Evolutionary conservation across 352 stramenopile genomes (phyloP), one percentile per base, ranked within the genome.

Genomic region (Phytophthora ramorum): DNA sequence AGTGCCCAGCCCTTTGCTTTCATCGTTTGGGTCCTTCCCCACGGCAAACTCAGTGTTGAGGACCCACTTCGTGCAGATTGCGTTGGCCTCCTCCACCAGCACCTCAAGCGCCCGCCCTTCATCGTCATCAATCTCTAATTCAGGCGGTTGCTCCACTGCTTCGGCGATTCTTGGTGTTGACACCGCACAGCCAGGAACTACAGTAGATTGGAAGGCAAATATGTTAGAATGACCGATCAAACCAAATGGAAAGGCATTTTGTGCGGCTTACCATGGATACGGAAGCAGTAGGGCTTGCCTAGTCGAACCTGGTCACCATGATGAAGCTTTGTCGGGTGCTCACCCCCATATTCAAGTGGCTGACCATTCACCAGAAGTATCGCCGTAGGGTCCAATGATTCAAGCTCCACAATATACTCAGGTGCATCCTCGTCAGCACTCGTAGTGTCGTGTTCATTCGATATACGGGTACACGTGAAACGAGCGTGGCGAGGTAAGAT

Each of bases 31-130:
- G 10, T 52, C 41, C 2, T 35, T 46, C 37, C 58, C 67, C n/a
- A 81, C 48, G 1, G 66, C 44, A 48, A 88, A 86, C 20, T 79
- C 73, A 45, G 80, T 89, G 34, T 75, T 71, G 14, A 92, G 53
- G 3, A 79, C 50, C 78, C 71, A 89, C 34, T 85, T 78, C 1
- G 69, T 55, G 41, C 77, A 91, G 43, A 93, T 85, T 10, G 56
- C 53, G 38, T 92, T 93, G 0, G 85, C 85, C 69, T 90, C 83
- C 1, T 73, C 58, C 4, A 92, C 69, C 2, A 90, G 22, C 14
- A 48, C 54, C 43, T 71, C 55, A n/a, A 77, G 58, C 7, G 62
- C 50, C 14, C 44, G 65, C 8, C 47, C 52, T 53, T 73, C 58
- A 12, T 73, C 58, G 10, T 71, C 48, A 17, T 57, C 59, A 22